Evolutionary conservation across 192 early-diverging fungal genomes (phyloP), one percentile per base, ranked within the genome.

Genomic region (Dimargaris cristalligena): DNA sequence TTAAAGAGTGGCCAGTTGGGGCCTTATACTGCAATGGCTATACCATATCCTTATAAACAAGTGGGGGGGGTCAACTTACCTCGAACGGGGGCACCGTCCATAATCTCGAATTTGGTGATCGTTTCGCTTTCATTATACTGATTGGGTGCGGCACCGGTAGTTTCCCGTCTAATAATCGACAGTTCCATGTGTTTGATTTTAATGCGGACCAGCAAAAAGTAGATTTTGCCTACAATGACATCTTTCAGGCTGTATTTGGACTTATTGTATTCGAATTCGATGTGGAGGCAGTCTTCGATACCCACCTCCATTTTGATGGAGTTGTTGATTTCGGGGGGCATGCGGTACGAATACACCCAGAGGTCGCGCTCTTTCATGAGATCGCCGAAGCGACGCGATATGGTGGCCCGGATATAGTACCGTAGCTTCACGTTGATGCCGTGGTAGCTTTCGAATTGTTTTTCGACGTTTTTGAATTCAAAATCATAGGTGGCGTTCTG

Each of bases 121-220:
- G 92, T 97, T 71, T 99, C 96, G 71, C 87, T 91, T 74, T 99
- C 96, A 68, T 96, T 97, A 74, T 94, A 94, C 66, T 95, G 88
- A 65, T 96, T 97, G 25, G 90, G 92, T 50, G 89, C 91, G 63
- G 90, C 84, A 18, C 94, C 96, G 4, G 94, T 97, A 1, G 93
- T 92, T 71, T 99, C 96, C 22, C 96, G 78, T 16, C 93, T 83
- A 58, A 99, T 95, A 59, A 99, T 97, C 30, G 91, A 92, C 49
- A 99, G 78, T 64, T 99, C 96, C 96, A 99, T 99, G 65, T 96
- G 85, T 70, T 95, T 96, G 71, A 99, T 94, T 72, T 99, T 99
- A 71, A 99, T 99, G 46, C 96, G 89, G 10, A 99, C 96, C 44
- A 99, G 77, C 46, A 97, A 71, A 72, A 99, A 99, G 67, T 94